Conservation (phyloP, 2,329 filamentous ascomycete genomes). For the Penicillium brasilianum region DNA sequence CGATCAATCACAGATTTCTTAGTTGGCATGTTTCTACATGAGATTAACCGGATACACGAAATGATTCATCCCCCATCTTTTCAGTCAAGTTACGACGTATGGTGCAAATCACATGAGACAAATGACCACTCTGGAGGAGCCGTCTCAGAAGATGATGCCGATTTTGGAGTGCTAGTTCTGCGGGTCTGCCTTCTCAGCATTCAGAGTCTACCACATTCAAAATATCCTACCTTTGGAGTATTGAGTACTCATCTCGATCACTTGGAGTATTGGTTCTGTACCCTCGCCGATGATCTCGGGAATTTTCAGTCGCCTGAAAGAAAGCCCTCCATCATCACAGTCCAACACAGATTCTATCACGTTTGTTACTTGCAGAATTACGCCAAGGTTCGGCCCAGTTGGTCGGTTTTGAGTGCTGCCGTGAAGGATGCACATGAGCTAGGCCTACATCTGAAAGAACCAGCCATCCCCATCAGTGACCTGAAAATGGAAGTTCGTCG, state of each 20-base stretch:
- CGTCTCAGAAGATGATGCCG: constrained; percentile 18
- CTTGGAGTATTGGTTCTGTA: constrained; percentile 20
- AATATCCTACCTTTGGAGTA: constrained; percentile 20
- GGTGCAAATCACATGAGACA: constrained; percentile 20
- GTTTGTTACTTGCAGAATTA: constrained; percentile 22
- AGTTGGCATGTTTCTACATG: constrained; percentile 20
- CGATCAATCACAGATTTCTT: constrained; percentile 21
- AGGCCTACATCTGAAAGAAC: constrained; percentile 21
- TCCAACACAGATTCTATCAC: constrained; percentile 24
- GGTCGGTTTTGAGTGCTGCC: constrained; percentile 20
- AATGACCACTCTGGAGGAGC: constrained; percentile 1
- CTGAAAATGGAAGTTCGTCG: constrained; percentile 25
- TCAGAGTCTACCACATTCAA: constrained; percentile 22
- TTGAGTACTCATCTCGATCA: constrained; percentile 12
- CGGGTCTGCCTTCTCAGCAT: constrained; percentile 23
- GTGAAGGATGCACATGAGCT: constrained; percentile 24
- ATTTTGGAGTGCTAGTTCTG: constrained; percentile 24
- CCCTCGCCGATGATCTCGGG: constrained; percentile 20
- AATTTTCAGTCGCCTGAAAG: constrained; percentile 10
- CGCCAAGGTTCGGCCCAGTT: constrained; percentile 19
- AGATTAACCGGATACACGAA: constrained; percentile 23
- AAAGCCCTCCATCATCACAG: constrained; percentile 18
- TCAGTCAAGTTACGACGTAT: constrained; percentile 17
- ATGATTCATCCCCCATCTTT: constrained; percentile 19
- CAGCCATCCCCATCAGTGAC: constrained; percentile 13